Conservation (phyloP, 169 alveolate species). For the Plasmodium gonderi region DNA sequence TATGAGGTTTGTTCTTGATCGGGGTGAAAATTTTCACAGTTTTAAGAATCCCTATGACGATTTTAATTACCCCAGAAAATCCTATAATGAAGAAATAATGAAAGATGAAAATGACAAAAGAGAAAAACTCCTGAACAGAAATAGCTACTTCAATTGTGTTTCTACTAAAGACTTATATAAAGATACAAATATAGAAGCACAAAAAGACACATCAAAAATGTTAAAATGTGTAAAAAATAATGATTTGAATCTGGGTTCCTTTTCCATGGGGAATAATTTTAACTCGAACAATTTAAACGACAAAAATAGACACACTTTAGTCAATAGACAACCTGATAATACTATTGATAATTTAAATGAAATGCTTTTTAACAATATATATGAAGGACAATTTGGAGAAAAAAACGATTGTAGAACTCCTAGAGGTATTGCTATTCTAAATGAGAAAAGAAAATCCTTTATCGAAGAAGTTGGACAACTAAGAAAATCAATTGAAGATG, state of each 20-base stretch:
- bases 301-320: background rate
- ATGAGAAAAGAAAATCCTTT: slow-evolving; percentile 13
- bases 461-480: slow-evolving; percentile 29
- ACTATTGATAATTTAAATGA: background rate
- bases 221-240: background rate
- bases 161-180: background rate
- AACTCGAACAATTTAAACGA: background rate
- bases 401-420: background rate
- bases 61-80: background rate
- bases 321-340: background rate
- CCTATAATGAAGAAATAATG: background rate
- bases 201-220: background rate
- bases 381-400: background rate
- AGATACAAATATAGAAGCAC: background rate
- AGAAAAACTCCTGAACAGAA: background rate
- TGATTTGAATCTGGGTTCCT: background rate
- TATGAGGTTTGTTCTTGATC: background rate
- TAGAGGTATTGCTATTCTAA: background rate
- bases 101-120: background rate
- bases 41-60: background rate
- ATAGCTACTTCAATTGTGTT: background rate
- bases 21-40: background rate
- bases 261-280: background rate
- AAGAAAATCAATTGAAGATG: slow-evolving; percentile 24
- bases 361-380: background rate